phyloP scores from a whole-genome alignment of 2,329 filamentous ascomycete genomes.

The Harringtonia lauricola region DNA sequence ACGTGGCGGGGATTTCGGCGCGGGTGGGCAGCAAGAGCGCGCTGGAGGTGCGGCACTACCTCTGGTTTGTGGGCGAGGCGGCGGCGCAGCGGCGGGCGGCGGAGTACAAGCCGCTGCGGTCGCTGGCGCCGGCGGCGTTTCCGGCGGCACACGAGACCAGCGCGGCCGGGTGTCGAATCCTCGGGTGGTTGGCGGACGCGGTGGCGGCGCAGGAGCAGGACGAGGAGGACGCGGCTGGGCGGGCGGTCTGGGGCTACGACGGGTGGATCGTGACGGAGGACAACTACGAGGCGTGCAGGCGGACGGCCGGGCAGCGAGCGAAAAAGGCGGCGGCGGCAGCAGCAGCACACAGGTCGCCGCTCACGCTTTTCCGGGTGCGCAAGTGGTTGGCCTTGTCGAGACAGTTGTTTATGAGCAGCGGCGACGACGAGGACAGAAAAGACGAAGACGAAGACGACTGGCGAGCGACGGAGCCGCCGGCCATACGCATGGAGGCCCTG shows the following conservation, averaged over 20 bases:
- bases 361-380: conserved; percentile 44
- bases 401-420: conserved; percentile 65
- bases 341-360: conserved; percentile 24
- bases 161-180: conserved; percentile 47
- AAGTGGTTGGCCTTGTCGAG: conserved; percentile 55
- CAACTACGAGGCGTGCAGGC: conserved; percentile 10
- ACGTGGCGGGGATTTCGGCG: conserved; percentile 47
- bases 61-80: conserved; percentile 48
- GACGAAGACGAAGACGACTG: conserved; percentile 57
- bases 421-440: conserved; percentile 41
- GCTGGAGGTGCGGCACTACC: conserved; percentile 61
- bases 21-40: conserved; percentile 58
- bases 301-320: conserved; percentile 1
- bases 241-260: conserved; percentile 43
- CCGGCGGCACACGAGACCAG: conserved; percentile 63
- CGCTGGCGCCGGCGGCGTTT: conserved; percentile 41
- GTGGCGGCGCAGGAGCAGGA: conserved; percentile 53
- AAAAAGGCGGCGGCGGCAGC: background rate
- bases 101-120: conserved; percentile 17
- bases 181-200: conserved; percentile 59
- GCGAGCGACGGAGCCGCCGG: conserved; percentile 51
- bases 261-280: conserved; percentile 52
- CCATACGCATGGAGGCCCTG: conserved; percentile 65
- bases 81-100: conserved; percentile 22
- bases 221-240: conserved; percentile 49